Percentiles rank a stretch among this genome's conserved stretches.
These are phyloP conservation scores for Cystobasidium pallidum DNA, from an alignment of 1,284 basidiomycete genomes.

Conservation along the genomic window DNA sequence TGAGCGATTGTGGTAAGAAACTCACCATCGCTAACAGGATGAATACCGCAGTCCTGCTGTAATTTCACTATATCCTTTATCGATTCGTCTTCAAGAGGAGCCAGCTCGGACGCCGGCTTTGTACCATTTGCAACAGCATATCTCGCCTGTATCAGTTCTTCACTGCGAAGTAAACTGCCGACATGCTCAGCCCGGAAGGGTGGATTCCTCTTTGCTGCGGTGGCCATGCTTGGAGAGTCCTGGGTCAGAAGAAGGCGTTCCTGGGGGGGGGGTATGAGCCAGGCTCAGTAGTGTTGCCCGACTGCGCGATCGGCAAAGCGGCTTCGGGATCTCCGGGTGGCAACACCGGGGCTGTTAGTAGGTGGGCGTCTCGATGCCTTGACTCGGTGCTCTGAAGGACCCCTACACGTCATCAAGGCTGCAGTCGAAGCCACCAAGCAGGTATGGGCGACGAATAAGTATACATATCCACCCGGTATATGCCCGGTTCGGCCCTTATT, in stretches of 20 bases:
- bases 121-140: constrained; percentile 53
- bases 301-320: too few relatives aligned
- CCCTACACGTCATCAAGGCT: too few relatives aligned
- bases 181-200: constrained; percentile 58
- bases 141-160: constrained; percentile 53
- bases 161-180: constrained; percentile 56
- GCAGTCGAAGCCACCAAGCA: too few relatives aligned
- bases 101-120: constrained; percentile 53
- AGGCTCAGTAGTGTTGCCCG: too few relatives aligned
- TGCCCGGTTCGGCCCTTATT: too few relatives aligned
- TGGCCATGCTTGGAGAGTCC: background rate
- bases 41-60: constrained; percentile 54
- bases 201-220: constrained; percentile 41
- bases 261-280: too few relatives aligned
- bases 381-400: too few relatives aligned
- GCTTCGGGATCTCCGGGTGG: too few relatives aligned
- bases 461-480: too few relatives aligned
- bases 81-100: constrained; percentile 56
- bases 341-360: too few relatives aligned
- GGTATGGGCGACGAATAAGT: too few relatives aligned
- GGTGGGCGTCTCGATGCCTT: background rate
- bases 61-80: constrained; percentile 56
- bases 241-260: background rate
- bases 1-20: constrained; percentile 50
- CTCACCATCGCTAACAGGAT: constrained; percentile 58